Evolutionary conservation across 2,329 filamentous ascomycete species (phyloP).

Genomic region (Tolypocladium ophioglossoides): DNA sequence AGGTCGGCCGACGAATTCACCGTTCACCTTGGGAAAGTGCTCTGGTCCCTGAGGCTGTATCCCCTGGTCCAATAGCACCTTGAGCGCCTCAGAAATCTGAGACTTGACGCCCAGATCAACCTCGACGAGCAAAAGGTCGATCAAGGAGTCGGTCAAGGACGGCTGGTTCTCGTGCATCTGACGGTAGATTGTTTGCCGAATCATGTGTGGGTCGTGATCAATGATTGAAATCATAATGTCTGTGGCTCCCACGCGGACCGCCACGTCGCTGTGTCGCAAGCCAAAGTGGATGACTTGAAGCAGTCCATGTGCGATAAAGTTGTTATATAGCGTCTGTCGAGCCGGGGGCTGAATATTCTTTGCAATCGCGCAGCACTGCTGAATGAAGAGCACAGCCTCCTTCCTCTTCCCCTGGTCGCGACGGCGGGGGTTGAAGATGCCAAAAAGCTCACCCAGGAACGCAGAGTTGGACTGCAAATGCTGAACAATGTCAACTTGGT

Average conservation of each 20-base stretch:
- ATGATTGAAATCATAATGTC: slow-evolving; percentile 91
- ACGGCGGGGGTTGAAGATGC: slow-evolving; percentile 63
- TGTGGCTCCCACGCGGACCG: slow-evolving; percentile 81
- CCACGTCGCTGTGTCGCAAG: slow-evolving; percentile 71
- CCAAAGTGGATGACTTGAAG: slow-evolving; percentile 88
- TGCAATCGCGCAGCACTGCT: slow-evolving; percentile 87
- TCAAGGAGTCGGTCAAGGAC: slow-evolving; percentile 82
- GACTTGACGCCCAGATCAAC: slow-evolving; percentile 90
- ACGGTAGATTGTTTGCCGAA: slow-evolving; percentile 85
- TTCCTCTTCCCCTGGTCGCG: slow-evolving; percentile 67
- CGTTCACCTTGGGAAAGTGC: slow-evolving; percentile 50
- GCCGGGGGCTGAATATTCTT: slow-evolving; percentile 86
- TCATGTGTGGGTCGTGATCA: slow-evolving; percentile 91
- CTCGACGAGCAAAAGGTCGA: slow-evolving; percentile 84
- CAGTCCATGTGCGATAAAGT: slow-evolving; percentile 80
- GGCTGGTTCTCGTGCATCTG: slow-evolving; percentile 80
- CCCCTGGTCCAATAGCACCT: slow-evolving; percentile 76
- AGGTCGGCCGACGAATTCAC: slow-evolving; percentile 57
- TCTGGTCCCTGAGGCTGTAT: slow-evolving; percentile 37
- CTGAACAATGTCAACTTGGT: slow-evolving; percentile 95
- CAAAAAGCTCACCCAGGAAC: slow-evolving; percentile 80
- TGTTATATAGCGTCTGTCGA: slow-evolving; percentile 74
- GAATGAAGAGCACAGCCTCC: slow-evolving; percentile 90
- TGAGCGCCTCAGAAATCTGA: slow-evolving; percentile 90
- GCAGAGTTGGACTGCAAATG: slow-evolving; percentile 74